phyloP scores from a whole-genome alignment of 1,284 basidiomycete genomes.

The Irpex lacteus region DNA sequence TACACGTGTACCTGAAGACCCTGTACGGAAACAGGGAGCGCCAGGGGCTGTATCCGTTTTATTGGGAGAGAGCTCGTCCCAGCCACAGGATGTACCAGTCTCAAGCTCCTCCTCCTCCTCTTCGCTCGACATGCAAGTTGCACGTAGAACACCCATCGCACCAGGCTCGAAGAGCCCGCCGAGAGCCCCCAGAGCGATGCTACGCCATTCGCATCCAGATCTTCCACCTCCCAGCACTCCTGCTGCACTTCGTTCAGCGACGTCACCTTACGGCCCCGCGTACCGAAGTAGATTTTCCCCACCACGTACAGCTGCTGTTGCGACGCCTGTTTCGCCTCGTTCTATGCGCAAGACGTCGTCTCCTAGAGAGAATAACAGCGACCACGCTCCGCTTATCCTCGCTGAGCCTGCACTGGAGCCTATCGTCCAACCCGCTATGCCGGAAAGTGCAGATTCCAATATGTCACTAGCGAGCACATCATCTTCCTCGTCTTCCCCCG shows the following conservation, averaged over 20 bases:
- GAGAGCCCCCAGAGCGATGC: slow-evolving; percentile 5
- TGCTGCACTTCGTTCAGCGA: neutral
- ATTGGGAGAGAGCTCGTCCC: neutral
- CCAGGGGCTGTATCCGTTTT: neutral
- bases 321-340: neutral
- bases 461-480: neutral
- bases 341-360: neutral
- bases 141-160: neutral
- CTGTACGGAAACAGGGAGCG: neutral
- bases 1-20: neutral
- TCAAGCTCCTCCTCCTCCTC: neutral
- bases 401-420: neutral
- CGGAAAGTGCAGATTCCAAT: neutral
- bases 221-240: neutral
- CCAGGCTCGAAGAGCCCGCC: neutral
- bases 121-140: no score
- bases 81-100: neutral
- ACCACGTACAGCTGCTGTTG: neutral
- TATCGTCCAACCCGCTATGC: neutral
- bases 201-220: neutral
- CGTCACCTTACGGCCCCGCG: neutral
- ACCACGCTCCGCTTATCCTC: neutral
- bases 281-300: neutral
- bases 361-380: neutral
- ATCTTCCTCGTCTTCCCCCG: neutral